A percentile compares a stretch with the other conserved stretches of the same genome.
Evolutionary conservation across 352 stramenopile genomes (phyloP).

Genomic region (Peronospora destructor): DNA sequence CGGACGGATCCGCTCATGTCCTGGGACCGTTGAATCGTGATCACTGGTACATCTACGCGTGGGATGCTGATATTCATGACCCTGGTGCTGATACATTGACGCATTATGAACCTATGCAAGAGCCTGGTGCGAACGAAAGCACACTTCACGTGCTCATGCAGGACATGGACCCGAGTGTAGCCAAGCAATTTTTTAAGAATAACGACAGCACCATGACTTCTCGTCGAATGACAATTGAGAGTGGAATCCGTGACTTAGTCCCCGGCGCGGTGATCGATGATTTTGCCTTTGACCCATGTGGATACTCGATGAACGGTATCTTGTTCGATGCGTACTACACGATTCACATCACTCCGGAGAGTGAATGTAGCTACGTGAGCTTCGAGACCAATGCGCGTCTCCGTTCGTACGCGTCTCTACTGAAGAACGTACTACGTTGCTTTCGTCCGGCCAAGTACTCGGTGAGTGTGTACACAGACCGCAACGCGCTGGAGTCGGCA

Average conservation of each 20-base stretch:
- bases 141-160: constrained; percentile 83
- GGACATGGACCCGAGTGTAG: constrained; percentile 75
- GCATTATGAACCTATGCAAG: constrained; percentile 16
- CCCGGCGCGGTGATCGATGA: constrained; percentile 94
- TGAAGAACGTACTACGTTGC: constrained; percentile 96
- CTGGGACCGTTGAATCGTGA: constrained; percentile 94
- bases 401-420: constrained; percentile 83
- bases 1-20: constrained; percentile 77
- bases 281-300: constrained; percentile 97
- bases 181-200: constrained; percentile 84
- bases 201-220: constrained; percentile 60
- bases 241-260: constrained; percentile 92
- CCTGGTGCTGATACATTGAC: constrained; percentile 3
- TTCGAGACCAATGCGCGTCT: constrained; percentile 97
- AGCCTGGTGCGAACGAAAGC: constrained; percentile 41
- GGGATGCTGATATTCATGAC: constrained; percentile 87
- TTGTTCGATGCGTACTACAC: constrained; percentile 97
- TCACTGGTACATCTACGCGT: constrained; percentile 99
- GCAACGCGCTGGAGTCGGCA: constrained; percentile 53
- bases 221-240: constrained; percentile 90
- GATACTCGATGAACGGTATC: constrained; percentile 99
- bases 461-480: constrained; percentile 95
- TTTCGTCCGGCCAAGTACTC: constrained; percentile 97
- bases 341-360: constrained; percentile 98
- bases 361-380: constrained; percentile 93